These are phyloP conservation scores for Alternaria sp. DNA, from an alignment of 2,329 filamentous ascomycete species.

Conservation along the genomic window DNA sequence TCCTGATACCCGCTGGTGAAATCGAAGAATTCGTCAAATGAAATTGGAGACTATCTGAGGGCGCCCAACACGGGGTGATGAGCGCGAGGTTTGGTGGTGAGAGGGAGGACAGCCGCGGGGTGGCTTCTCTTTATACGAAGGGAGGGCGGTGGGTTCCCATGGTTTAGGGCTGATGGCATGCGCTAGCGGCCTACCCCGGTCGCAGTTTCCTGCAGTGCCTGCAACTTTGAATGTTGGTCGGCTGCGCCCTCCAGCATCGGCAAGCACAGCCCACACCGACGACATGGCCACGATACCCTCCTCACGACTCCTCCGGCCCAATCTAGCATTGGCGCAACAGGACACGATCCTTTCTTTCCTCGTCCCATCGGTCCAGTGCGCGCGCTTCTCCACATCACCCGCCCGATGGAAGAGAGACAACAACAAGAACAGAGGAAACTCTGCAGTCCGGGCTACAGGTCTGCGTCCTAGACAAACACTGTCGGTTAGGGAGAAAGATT, in stretches of 20 bases:
- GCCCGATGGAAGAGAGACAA: constrained; percentile 71
- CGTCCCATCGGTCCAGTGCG: constrained; percentile 33
- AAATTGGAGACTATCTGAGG: constrained; percentile 45
- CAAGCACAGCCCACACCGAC: constrained; percentile 25
- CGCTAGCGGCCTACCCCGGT: constrained; percentile 17
- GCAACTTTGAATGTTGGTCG: constrained; percentile 25
- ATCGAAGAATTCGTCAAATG: constrained; percentile 48
- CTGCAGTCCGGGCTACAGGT: constrained; percentile 79
- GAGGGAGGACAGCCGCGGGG: constrained; percentile 22
- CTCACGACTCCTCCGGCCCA: constrained; percentile 38
- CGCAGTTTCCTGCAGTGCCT: constrained; percentile 24
- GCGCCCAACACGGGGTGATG: constrained; percentile 48
- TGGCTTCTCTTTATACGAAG: constrained; percentile 31
- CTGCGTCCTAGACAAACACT: constrained; percentile 70
- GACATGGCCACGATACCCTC: constrained; percentile 42
- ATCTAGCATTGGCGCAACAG: constrained; percentile 22
- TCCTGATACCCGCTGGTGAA: constrained; percentile 47
- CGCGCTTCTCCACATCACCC: constrained; percentile 60
- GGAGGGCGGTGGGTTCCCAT: constrained; percentile 4
- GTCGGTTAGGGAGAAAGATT: constrained; percentile 72
- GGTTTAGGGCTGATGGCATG: constrained; percentile 7
- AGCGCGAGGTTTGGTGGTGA: constrained; percentile 42
- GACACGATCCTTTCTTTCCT: constrained; percentile 40
- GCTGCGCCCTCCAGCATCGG: constrained; percentile 12
- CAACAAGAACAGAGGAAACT: constrained; percentile 83